Conservation (phyloP, 257 asterid species). For the Nemophila menziesii region DNA sequence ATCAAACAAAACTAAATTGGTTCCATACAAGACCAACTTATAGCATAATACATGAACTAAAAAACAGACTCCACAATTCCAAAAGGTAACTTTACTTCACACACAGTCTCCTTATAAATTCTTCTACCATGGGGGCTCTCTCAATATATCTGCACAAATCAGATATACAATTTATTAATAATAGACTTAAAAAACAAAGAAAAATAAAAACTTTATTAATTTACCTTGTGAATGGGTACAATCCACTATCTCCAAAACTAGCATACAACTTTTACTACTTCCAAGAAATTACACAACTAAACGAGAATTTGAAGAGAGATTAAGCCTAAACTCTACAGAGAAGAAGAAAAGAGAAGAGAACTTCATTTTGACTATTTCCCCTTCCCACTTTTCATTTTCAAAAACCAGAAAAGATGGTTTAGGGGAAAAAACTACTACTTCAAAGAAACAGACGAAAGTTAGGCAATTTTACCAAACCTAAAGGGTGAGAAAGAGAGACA, state of each 20-base stretch:
- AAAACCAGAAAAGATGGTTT: conserved; percentile 58
- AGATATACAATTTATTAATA: too few relatives aligned
- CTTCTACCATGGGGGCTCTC: neutral
- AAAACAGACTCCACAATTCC: neutral
- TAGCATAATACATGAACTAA: neutral
- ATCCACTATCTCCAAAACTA: conserved; percentile 38
- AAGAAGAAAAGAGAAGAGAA: neutral
- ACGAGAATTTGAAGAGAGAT: conserved; percentile 8
- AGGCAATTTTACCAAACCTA: conserved; percentile 21
- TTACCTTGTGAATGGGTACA: conserved; percentile 29
- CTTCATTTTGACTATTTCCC: conserved; percentile 13
- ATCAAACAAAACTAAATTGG: neutral
- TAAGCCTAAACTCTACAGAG: conserved; percentile 11
- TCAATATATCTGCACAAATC: neutral
- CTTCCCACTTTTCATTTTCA: conserved; percentile 40
- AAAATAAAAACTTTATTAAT: neutral
- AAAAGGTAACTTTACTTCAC: neutral
- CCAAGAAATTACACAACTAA: conserved; percentile 12
- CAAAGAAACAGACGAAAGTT: conserved; percentile 15
- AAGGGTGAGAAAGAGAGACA: neutral
- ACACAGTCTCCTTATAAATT: neutral
- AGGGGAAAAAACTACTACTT: conserved; percentile 27
- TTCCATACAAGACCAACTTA: neutral
- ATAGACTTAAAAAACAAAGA: neutral
- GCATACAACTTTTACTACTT: conserved; percentile 13